These are phyloP conservation scores for Yamadazyma oceani DNA, from an alignment of 1,139 yeast species.

Conservation along the genomic window DNA sequence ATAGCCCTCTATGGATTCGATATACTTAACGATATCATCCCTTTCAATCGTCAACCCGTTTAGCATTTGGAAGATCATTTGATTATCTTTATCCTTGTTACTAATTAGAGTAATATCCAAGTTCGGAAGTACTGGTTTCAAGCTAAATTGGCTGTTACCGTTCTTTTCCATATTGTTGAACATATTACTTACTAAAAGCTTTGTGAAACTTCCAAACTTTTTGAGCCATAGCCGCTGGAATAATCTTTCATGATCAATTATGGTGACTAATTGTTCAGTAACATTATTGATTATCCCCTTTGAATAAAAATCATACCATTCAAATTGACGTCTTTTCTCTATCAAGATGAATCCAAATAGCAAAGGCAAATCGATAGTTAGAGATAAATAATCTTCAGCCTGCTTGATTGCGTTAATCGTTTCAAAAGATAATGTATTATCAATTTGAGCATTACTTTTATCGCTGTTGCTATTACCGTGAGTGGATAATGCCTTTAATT, in stretches of 20 bases:
- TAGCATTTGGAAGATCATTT: slow-evolving; percentile 23
- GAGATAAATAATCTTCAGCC: slow-evolving; percentile 47
- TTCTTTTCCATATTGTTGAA: slow-evolving; percentile 8
- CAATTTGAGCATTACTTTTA: background rate
- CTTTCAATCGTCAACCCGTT: slow-evolving; percentile 33
- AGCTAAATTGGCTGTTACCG: background rate
- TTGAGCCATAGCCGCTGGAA: slow-evolving; percentile 64
- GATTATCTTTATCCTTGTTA: slow-evolving; percentile 12
- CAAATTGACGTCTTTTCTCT: slow-evolving; percentile 66
- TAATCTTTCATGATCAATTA: slow-evolving; percentile 58
- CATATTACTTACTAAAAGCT: slow-evolving; percentile 24
- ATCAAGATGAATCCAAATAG: slow-evolving; percentile 75
- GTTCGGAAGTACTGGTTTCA: slow-evolving; percentile 30
- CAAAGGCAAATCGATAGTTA: slow-evolving; percentile 74
- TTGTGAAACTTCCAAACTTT: slow-evolving; percentile 53
- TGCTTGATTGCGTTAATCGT: slow-evolving; percentile 33
- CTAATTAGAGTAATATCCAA: slow-evolving; percentile 43
- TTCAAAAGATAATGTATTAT: slow-evolving; percentile 14
- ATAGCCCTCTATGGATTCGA: slow-evolving; percentile 28
- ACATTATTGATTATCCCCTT: slow-evolving; percentile 50
- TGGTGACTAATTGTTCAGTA: slow-evolving; percentile 58
- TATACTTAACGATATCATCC: slow-evolving; percentile 40
- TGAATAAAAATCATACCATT: slow-evolving; percentile 62
- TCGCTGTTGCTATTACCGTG: slow-evolving; percentile 5
- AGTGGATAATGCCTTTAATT: slow-evolving; percentile 23